Base-by-base conservation (phyloP, 192 early-diverging fungal genomes). In the Gaertneriomyces semiglobifer region DNA sequence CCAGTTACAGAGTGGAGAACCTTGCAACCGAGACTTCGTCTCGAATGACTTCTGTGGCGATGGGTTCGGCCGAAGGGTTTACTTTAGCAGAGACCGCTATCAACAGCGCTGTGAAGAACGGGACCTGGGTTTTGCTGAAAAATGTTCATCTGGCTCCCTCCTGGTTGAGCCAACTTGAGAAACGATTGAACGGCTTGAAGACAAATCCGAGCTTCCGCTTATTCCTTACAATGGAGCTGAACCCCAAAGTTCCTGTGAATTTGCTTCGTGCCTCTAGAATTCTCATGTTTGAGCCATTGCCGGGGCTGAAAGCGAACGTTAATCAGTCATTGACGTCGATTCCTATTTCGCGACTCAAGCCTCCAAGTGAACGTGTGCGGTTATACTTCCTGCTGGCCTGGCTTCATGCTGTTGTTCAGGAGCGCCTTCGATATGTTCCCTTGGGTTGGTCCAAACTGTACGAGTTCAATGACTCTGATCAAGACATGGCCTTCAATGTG, bases 401-500 rank as follows among this genome's bases (percentile, higher is more conserved):
- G 98, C 79, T 98, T 57, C 95, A 99, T 78, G 87, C 93, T 0
- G 81, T 99, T 16, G 86, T 95, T 6, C 79, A 94, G 68, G 98
- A 99, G 81, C 92, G 98, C 53, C 82, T 97, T 41, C 90, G 98
- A 8, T 99, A 99, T 73, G 88, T 88, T 14, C 98, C 98, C 47
- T 81, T 99, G 40, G 98, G 98, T 19, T 99, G 98, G 98, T 89
- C 94, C 9, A 95, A 94, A 76, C 66, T 77, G 1, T 99, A 99
- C 71, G 98, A 98, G 72, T 99, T 99, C 72, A 97, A 95, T 73
- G 98, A 99, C 65, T 89, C 95, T 5, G 96, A 99, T 76, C 89
- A 92, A 71, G 91, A 94, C 46, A 96, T 93, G 71, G 93, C 91
- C 0, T 68, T 96, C 40, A 81, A 79, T 14, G 92, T 94, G 0